Evolutionary conservation across 2,329 filamentous ascomycete species (phyloP).

Genomic region (Dothideomycetes sp.): DNA sequence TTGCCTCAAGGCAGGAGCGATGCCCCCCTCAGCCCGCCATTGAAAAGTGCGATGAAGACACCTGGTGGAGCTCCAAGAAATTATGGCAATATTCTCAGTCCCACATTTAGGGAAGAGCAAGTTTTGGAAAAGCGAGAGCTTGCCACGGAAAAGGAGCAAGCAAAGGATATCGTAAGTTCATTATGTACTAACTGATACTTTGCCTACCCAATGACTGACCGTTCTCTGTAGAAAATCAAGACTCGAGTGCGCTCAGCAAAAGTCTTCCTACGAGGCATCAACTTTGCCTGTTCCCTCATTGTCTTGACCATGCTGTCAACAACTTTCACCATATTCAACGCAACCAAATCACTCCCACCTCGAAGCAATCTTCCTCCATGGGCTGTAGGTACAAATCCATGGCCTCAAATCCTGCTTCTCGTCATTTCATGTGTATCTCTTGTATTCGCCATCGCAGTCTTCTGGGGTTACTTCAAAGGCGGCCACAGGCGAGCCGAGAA

Average conservation of each 20-base stretch:
- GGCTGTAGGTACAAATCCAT: conserved; percentile 68
- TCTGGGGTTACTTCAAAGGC: conserved; percentile 78
- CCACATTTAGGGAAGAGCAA: conserved; percentile 84
- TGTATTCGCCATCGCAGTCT: conserved; percentile 65
- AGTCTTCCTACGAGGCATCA: conserved; percentile 86
- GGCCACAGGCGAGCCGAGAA: conserved; percentile 87
- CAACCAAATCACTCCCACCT: conserved; percentile 63
- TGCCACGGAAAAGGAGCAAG: conserved; percentile 76
- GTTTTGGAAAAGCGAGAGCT: conserved; percentile 76
- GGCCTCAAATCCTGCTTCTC: conserved; percentile 84
- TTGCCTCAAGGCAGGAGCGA: conserved; percentile 51
- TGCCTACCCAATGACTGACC: neutral
- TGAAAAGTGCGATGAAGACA: conserved; percentile 84
- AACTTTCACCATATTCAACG: conserved; percentile 87
- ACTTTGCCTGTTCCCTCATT: conserved; percentile 94
- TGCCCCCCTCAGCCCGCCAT: conserved; percentile 59
- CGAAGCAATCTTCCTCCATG: conserved; percentile 79
- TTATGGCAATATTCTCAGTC: conserved; percentile 63
- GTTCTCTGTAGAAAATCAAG: conserved; percentile 82
- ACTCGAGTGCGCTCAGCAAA: conserved; percentile 86
- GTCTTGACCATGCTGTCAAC: conserved; percentile 81
- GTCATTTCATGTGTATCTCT: conserved; percentile 73
- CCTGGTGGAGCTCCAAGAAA: conserved; percentile 71
- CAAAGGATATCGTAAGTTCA: conserved; percentile 71
- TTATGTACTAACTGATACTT: too few species aligned